Percentiles rank a stretch among this genome's conserved stretches.
Evolutionary conservation across 225 moss, liverwort and hornwort species (phyloP).

Genomic region (Pleurozium schreberi): DNA sequence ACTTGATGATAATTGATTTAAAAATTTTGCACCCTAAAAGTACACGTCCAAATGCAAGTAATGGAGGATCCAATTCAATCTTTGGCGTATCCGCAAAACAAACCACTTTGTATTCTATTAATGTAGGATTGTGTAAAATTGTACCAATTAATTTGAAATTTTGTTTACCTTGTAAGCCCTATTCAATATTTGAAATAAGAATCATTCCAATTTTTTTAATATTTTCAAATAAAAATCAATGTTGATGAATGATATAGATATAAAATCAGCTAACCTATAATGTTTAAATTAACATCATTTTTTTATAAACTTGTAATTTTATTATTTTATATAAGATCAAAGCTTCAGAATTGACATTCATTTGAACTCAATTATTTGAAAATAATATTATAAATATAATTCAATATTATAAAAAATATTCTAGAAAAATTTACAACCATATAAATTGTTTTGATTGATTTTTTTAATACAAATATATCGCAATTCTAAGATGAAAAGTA

Average conservation of each 20-base stretch:
- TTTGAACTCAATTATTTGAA: too few relatives aligned
- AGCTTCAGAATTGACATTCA: background rate
- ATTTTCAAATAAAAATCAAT: too few relatives aligned
- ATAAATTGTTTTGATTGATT: too few relatives aligned
- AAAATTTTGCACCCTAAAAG: constrained; percentile 15
- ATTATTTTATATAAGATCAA: background rate
- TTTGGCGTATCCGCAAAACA: constrained; percentile 29
- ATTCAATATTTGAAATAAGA: background rate
- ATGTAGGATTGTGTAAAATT: constrained; percentile 19
- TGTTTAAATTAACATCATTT: too few relatives aligned
- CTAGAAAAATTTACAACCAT: rapidly evolving
- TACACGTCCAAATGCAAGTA: constrained; percentile 11
- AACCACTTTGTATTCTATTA: constrained; percentile 15
- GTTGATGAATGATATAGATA: background rate
- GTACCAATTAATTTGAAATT: constrained; percentile 27
- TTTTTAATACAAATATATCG: background rate
- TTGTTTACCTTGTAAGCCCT: constrained; percentile 21
- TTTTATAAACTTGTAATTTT: background rate
- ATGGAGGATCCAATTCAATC: constrained; percentile 15
- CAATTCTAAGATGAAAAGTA: background rate
- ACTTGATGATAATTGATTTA: constrained; percentile 21
- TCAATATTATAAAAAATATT: too few relatives aligned
- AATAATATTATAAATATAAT: too few relatives aligned
- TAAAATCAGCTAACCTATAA: too few relatives aligned
- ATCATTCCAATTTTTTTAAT: too few relatives aligned